Evolutionary conservation across 139 green algal species (phyloP).

Genomic region (Chlorella sp.): DNA sequence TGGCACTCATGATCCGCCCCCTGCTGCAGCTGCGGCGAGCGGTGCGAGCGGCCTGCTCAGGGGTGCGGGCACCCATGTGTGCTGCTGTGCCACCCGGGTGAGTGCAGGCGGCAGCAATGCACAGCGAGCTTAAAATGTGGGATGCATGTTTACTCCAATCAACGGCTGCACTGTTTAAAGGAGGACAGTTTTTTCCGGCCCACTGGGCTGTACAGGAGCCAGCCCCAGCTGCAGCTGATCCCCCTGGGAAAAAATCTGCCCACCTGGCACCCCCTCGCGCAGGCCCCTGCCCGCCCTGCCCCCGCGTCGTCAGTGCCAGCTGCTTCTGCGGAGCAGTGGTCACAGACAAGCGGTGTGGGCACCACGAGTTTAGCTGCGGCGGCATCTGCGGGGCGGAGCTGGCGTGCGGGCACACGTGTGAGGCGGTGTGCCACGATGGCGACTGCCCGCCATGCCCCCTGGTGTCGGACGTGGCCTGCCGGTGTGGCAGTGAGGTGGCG

Average conservation of each 20-base stretch:
- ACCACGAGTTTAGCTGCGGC: slow-evolving; percentile 64
- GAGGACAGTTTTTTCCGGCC: too few relatives aligned
- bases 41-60: slow-evolving; percentile 53
- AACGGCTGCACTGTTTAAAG: too few relatives aligned
- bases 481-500: slow-evolving; percentile 55
- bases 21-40: slow-evolving; percentile 65
- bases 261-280: not conserved
- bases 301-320: slow-evolving; percentile 56
- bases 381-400: slow-evolving; percentile 50
- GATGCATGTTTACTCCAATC: not conserved
- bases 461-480: slow-evolving; percentile 22
- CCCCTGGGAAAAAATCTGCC: not conserved
- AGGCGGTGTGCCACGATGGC: slow-evolving; percentile 60
- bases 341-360: slow-evolving; percentile 64
- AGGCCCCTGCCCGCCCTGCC: slow-evolving; percentile 81
- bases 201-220: not conserved
- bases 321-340: slow-evolving; percentile 70
- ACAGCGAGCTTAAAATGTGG: not conserved
- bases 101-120: not conserved
- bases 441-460: slow-evolving; percentile 48
- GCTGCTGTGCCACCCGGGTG: slow-evolving; percentile 79
- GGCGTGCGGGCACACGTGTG: slow-evolving; percentile 61
- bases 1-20: too few relatives aligned
- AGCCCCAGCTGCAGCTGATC: not conserved
- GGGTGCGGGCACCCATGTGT: slow-evolving; percentile 74